phyloP scores from a whole-genome alignment of 1,139 yeast species.

The Blastobotrys proliferans region DNA sequence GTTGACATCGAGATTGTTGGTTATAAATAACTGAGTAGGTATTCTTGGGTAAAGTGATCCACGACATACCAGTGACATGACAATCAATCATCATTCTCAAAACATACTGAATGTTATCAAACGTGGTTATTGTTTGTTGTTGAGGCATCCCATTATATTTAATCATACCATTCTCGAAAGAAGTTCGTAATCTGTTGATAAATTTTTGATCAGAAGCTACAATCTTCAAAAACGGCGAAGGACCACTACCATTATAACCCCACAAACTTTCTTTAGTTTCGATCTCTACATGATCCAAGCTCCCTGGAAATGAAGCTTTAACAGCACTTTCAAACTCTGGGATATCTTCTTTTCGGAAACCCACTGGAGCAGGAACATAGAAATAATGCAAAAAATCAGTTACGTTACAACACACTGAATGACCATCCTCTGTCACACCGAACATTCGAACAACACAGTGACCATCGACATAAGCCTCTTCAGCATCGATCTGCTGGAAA shows the following conservation, averaged over 20 bases:
- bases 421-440: constrained; percentile 84
- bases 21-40: constrained; percentile 48
- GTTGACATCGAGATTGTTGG: constrained; percentile 72
- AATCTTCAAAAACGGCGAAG: constrained; percentile 76
- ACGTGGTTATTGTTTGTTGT: constrained; percentile 59
- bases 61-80: constrained; percentile 87
- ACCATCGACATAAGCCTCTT: constrained; percentile 54
- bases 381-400: constrained; percentile 86
- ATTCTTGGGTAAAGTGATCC: constrained; percentile 84
- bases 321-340: constrained; percentile 44
- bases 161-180: constrained; percentile 83
- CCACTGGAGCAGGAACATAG: constrained; percentile 86
- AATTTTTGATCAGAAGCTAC: constrained; percentile 60
- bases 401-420: constrained; percentile 85
- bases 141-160: constrained; percentile 41
- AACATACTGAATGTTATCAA: constrained; percentile 84
- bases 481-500: constrained; percentile 95
- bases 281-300: constrained; percentile 53
- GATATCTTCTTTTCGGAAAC: constrained; percentile 57
- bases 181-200: constrained; percentile 64
- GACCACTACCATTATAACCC: constrained; percentile 83
- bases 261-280: constrained; percentile 78
- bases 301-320: constrained; percentile 15
- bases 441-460: constrained; percentile 74
- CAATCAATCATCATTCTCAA: constrained; percentile 90